Percentiles rank a stretch among this genome's conserved stretches.
phyloP scores from a whole-genome alignment of 768 basidiomycete genomes.

The Amanita rimosa region DNA sequence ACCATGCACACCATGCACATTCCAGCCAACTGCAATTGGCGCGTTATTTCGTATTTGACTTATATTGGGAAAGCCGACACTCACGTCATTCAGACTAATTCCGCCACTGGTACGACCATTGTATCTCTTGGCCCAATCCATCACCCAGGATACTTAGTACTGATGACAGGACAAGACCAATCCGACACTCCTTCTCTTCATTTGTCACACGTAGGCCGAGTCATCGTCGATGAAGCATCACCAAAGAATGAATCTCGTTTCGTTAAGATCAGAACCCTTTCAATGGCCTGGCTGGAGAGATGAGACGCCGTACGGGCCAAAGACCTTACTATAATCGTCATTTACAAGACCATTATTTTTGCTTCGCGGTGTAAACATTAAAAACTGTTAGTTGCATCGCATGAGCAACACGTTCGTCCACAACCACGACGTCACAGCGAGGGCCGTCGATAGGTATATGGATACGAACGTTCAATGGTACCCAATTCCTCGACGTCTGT shows the following conservation, averaged over 20 bases:
- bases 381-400: too few relatives aligned
- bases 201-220: constrained; percentile 48
- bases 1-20: not conserved
- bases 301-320: constrained; percentile 43
- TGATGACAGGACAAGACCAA: constrained; percentile 17
- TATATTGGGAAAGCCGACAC: constrained; percentile 40
- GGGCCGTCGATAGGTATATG: too few relatives aligned
- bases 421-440: too few relatives aligned
- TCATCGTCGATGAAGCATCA: constrained; percentile 42
- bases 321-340: constrained; percentile 38
- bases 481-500: too few relatives aligned
- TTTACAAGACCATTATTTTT: not conserved
- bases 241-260: constrained; percentile 24
- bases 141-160: constrained; percentile 5
- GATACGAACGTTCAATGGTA: too few relatives aligned
- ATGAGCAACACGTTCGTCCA: too few relatives aligned
- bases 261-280: constrained; percentile 27
- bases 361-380: too few relatives aligned
- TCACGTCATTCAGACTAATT: constrained; percentile 32
- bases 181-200: constrained; percentile 43
- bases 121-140: constrained; percentile 13
- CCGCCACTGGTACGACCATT: constrained; percentile 29
- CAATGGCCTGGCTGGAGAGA: constrained; percentile 58
- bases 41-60: not conserved
- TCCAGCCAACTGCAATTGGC: not conserved